phyloP scores from a whole-genome alignment of 2,329 filamentous ascomycete species.

The Apiospora malaysiana region DNA sequence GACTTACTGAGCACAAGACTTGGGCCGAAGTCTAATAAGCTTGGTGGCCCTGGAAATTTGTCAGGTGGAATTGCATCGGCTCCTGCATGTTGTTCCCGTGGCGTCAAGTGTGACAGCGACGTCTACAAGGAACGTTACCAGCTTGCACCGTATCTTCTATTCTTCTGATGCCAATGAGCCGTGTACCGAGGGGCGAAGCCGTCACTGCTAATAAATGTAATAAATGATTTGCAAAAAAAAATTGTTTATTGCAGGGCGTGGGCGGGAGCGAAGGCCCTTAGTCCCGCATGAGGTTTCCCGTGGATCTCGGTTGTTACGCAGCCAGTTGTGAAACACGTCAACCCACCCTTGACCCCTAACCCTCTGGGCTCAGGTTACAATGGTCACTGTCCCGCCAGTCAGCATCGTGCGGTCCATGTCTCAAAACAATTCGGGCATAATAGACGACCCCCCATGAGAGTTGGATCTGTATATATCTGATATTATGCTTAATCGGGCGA shows the following conservation, averaged over 20 bases:
- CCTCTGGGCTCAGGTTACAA: constrained; percentile 1
- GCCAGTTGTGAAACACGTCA: constrained; percentile 13
- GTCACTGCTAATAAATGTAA: background rate
- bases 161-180: background rate
- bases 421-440: constrained; percentile 7
- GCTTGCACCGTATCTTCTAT: background rate
- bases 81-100: background rate
- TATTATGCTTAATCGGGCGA: constrained; percentile 3
- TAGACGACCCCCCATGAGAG: background rate
- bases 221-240: constrained; percentile 12
- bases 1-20: background rate
- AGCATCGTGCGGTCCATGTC: background rate
- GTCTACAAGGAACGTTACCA: background rate
- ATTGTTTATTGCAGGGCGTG: background rate
- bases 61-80: background rate
- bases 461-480: background rate
- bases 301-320: constrained; percentile 10
- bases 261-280: background rate
- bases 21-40: background rate
- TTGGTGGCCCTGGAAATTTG: background rate
- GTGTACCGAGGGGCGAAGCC: background rate
- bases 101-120: background rate
- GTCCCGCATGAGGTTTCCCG: constrained; percentile 13
- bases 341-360: constrained; percentile 1
- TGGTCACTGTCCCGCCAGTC: background rate